A percentile compares a stretch with the other conserved stretches of the same genome.
phyloP scores from a whole-genome alignment of 2,329 filamentous ascomycete genomes.

The Tetracladium maxilliforme region DNA sequence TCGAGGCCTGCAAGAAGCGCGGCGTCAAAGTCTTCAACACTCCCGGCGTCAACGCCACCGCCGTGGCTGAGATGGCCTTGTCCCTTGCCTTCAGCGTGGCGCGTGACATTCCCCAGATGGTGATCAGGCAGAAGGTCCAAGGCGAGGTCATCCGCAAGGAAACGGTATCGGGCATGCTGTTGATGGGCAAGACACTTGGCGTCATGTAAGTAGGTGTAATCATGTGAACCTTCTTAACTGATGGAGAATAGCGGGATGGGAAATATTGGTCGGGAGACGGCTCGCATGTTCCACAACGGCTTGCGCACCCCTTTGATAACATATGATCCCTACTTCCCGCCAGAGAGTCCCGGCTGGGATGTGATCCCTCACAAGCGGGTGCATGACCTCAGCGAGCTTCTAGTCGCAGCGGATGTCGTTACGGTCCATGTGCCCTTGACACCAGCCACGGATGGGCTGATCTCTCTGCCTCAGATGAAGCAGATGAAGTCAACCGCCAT shows the following conservation, averaged over 20 bases:
- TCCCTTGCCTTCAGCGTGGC: slow-evolving; percentile 19
- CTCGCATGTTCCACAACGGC: slow-evolving; percentile 16
- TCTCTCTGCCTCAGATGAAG: slow-evolving; percentile 10
- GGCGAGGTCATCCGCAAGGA: slow-evolving; percentile 16
- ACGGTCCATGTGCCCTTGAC: slow-evolving; percentile 22
- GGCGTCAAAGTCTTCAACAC: slow-evolving; percentile 30
- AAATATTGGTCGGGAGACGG: slow-evolving; percentile 17
- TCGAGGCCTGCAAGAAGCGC: slow-evolving; percentile 18
- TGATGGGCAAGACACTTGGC: slow-evolving; percentile 17
- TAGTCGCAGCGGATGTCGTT: slow-evolving; percentile 16
- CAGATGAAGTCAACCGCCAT: slow-evolving; percentile 14
- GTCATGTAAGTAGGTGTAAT: too few relatives aligned
- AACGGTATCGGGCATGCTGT: slow-evolving; percentile 16
- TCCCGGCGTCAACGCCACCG: slow-evolving; percentile 25
- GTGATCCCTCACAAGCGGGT: slow-evolving; percentile 12
- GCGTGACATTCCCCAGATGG: slow-evolving; percentile 15
- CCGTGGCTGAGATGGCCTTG: slow-evolving; percentile 23
- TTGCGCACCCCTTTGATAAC: slow-evolving; percentile 15
- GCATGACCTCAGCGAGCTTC: slow-evolving; percentile 13
- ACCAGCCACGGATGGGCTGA: slow-evolving; percentile 13
- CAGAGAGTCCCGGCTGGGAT: slow-evolving; percentile 11
- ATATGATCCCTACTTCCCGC: slow-evolving; percentile 17
- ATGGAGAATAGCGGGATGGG: too few relatives aligned
- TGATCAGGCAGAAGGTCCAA: slow-evolving; percentile 13
- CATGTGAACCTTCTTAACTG: too few relatives aligned